phyloP scores from a whole-genome alignment of 495 filamentous ascomycete species.

The Penicillium paradoxum region DNA sequence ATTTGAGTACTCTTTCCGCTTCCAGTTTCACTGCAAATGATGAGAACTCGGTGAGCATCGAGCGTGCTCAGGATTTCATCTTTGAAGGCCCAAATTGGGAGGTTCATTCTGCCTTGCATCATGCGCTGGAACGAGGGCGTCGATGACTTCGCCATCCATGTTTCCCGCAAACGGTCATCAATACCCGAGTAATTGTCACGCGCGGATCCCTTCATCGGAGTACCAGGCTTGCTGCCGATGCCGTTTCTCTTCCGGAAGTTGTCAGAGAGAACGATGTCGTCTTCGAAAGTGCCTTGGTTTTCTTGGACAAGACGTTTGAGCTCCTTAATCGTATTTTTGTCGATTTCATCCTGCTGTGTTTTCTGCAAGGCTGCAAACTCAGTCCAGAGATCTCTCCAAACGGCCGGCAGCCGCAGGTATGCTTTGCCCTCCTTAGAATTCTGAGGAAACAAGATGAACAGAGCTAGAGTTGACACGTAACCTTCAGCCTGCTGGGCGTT shows the following conservation, averaged over 20 bases:
- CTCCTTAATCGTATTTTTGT: conserved; percentile 55
- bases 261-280: conserved; percentile 68
- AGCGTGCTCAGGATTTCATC: conserved; percentile 68
- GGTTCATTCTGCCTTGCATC: conserved; percentile 54
- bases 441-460: conserved; percentile 73
- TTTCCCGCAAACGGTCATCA: conserved; percentile 49
- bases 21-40: conserved; percentile 93
- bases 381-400: conserved; percentile 81
- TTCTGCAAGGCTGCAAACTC: conserved; percentile 70
- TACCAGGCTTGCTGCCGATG: conserved; percentile 41
- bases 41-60: conserved; percentile 71
- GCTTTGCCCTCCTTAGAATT: conserved; percentile 82
- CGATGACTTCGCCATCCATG: conserved; percentile 67
- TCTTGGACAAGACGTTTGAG: conserved; percentile 46
- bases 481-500: conserved; percentile 76
- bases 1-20: conserved; percentile 97
- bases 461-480: conserved; percentile 73
- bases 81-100: conserved; percentile 87
- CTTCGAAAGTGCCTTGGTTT: conserved; percentile 46
- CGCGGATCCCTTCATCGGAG: conserved; percentile 30
- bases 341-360: conserved; percentile 58
- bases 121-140: conserved; percentile 50
- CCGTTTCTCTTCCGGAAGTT: conserved; percentile 62
- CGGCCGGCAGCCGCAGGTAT: conserved; percentile 66
- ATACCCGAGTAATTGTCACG: conserved; percentile 37